These are phyloP conservation scores for Dactylorhiza incarnata DNA, from an alignment of 106 monocot species.

Conservation along the genomic window DNA sequence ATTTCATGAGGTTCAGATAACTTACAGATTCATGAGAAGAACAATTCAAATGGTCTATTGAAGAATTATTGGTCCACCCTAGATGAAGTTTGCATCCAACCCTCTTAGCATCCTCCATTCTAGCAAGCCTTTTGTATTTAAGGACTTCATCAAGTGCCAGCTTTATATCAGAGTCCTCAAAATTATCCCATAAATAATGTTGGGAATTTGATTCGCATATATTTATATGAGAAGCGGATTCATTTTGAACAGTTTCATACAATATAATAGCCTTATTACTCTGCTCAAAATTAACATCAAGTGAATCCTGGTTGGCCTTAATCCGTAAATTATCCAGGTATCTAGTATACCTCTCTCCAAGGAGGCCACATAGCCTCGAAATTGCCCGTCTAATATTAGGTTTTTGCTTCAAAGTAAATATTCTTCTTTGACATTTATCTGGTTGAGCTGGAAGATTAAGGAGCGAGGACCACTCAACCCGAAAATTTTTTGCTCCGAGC, in stretches of 20 bases:
- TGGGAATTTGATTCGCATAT: constrained; percentile 12
- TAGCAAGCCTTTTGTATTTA: constrained; percentile 43
- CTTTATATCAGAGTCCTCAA: constrained; percentile 57
- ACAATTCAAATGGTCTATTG: constrained; percentile 10
- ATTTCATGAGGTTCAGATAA: not conserved
- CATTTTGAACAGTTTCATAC: constrained; percentile 10
- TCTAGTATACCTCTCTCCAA: constrained; percentile 43
- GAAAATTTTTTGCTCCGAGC: constrained; percentile 49
- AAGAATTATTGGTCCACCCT: constrained; percentile 20
- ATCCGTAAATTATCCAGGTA: constrained; percentile 18
- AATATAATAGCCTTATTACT: not conserved
- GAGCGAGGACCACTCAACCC: constrained; percentile 73
- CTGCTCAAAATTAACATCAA: not conserved
- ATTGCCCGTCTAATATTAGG: constrained; percentile 36
- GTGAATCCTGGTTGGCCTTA: constrained; percentile 1
- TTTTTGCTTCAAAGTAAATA: constrained; percentile 44
- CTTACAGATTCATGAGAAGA: constrained; percentile 26
- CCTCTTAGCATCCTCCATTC: constrained; percentile 27
- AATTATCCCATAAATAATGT: constrained; percentile 60
- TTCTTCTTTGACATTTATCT: constrained; percentile 55
- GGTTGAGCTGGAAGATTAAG: constrained; percentile 73
- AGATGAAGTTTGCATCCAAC: constrained; percentile 16
- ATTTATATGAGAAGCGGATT: constrained; percentile 5
- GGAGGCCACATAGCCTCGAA: constrained; percentile 63
- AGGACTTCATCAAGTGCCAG: constrained; percentile 75